Evolutionary conservation across 192 early-diverging fungal species (phyloP), one percentile per base, ranked within the genome.

Genomic region (Podila verticillata): DNA sequence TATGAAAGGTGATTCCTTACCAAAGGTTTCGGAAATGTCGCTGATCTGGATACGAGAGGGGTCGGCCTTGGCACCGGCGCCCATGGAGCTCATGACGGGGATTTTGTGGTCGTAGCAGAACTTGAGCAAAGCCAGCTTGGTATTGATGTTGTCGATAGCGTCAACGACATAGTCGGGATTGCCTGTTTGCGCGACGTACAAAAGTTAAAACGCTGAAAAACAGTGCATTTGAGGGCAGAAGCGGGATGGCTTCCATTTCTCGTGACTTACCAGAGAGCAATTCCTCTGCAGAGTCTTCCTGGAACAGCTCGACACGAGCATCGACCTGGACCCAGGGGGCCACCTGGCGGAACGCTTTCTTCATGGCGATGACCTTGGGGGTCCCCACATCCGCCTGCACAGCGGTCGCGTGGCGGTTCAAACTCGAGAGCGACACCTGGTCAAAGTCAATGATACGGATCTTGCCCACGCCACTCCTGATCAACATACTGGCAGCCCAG

Each of bases 371-470:
- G 0, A 94, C 94, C 84, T 99, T 98, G 56, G 96, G 90, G 3
- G 88, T 95, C 5, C 96, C 96, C 8, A 98, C 95, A 72, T 95
- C 96, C 2, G 89, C 90, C n/a, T 92, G 90, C 1, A 92, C 94
- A 8, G 96, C 96, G 4, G 97, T 95, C 0, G 96, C 95, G 63
- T 99, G 97, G 48, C 97, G 87, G 82, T 99, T 99, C 67, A 99
- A 85, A n/a, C 89, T 91, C 48, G 95, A 96, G 26, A 98, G 83
- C 2, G 96, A 95, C 19, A 99, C 97, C 83, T 98, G 96, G 84
- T 99, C 98, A 85, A 99, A 99, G 66, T 99, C 98, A 61, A 99
- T 96, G 35, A 99, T 80, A 22, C 97, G 89, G 39, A 99, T 84
- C 31, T 87, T 87, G 67, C 91, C 91, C 2, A 98, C 93, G 26